A percentile compares a stretch with the other conserved stretches of the same genome.
phyloP scores from a whole-genome alignment of 169 alveolate species.

The Cyclospora cayetanensis region DNA sequence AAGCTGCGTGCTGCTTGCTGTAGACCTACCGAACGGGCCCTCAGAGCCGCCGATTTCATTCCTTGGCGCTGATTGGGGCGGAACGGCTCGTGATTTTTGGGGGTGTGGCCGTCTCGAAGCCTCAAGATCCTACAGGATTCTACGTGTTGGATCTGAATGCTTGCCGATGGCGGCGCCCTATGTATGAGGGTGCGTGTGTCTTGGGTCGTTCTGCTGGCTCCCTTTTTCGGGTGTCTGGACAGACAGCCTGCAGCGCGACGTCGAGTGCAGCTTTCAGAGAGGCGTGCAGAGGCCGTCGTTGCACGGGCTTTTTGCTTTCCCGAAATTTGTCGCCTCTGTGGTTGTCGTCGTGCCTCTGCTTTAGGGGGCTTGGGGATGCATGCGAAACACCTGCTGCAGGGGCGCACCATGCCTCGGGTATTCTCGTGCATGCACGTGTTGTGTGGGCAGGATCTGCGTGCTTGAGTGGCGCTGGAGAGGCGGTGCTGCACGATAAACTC shows the following conservation, averaged over 20 bases:
- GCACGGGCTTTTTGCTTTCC: not conserved
- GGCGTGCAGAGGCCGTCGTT: not conserved
- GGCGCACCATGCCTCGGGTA: not conserved
- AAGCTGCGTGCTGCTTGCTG: not conserved
- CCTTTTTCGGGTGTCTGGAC: no score
- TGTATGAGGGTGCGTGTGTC: constrained; percentile 68
- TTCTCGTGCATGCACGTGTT: not conserved
- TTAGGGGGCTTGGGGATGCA: not conserved
- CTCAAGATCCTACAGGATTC: not conserved
- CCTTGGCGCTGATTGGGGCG: constrained; percentile 4
- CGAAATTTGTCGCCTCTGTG: not conserved
- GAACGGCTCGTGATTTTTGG: not conserved
- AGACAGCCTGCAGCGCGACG: no score
- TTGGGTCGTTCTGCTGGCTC: no score
- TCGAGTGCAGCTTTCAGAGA: no score
- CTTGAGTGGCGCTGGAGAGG: constrained; percentile 64
- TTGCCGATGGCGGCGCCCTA: constrained; percentile 73
- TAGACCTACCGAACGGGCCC: not conserved
- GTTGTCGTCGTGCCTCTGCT: not conserved
- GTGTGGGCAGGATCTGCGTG: not conserved
- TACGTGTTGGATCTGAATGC: constrained; percentile 69
- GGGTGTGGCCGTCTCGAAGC: not conserved
- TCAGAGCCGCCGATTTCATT: not conserved
- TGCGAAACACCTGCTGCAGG: no score
- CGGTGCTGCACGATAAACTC: constrained; percentile 77